phyloP scores from a whole-genome alignment of 1,284 basidiomycete species.

The Ganoderma sp. region DNA sequence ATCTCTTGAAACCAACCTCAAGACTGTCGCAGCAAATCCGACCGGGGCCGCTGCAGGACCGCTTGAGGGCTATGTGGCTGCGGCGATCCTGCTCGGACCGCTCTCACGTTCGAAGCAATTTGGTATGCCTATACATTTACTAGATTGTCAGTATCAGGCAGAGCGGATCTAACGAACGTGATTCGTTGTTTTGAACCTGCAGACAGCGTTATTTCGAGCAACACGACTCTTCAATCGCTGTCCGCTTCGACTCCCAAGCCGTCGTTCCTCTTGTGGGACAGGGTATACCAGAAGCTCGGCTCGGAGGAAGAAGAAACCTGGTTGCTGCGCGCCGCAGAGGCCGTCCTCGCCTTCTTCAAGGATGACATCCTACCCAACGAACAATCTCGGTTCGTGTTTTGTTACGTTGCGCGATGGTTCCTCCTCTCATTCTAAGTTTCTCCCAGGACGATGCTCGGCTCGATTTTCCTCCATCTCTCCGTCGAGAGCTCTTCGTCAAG shows the following conservation, averaged over 20 bases:
- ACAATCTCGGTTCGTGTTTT: slow-evolving; percentile 56
- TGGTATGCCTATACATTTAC: slow-evolving; percentile 47
- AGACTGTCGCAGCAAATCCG: slow-evolving; percentile 65
- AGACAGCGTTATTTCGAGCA: slow-evolving; percentile 48
- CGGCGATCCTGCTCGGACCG: slow-evolving; percentile 72
- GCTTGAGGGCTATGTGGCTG: slow-evolving; percentile 83
- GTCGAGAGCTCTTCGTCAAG: slow-evolving; percentile 61
- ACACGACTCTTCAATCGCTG: slow-evolving; percentile 53
- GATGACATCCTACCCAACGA: slow-evolving; percentile 62
- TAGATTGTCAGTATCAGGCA: background rate
- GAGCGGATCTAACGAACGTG: slow-evolving; percentile 14
- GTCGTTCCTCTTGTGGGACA: slow-evolving; percentile 87
- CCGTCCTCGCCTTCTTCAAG: slow-evolving; percentile 56
- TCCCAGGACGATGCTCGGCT: slow-evolving; percentile 51
- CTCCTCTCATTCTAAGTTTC: slow-evolving; percentile 1
- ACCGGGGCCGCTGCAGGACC: slow-evolving; percentile 66
- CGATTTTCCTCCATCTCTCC: slow-evolving; percentile 70
- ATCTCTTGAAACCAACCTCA: slow-evolving; percentile 73
- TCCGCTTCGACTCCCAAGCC: slow-evolving; percentile 65
- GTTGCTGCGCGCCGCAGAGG: slow-evolving; percentile 75
- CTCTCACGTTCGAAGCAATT: slow-evolving; percentile 56
- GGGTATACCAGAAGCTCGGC: slow-evolving; percentile 77
- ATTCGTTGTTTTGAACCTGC: slow-evolving; percentile 24
- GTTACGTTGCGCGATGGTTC: background rate
- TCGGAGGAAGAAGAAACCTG: slow-evolving; percentile 75